These are phyloP conservation scores for Pleodorina starrii DNA, from an alignment of 139 green algal genomes.

Conservation along the genomic window DNA sequence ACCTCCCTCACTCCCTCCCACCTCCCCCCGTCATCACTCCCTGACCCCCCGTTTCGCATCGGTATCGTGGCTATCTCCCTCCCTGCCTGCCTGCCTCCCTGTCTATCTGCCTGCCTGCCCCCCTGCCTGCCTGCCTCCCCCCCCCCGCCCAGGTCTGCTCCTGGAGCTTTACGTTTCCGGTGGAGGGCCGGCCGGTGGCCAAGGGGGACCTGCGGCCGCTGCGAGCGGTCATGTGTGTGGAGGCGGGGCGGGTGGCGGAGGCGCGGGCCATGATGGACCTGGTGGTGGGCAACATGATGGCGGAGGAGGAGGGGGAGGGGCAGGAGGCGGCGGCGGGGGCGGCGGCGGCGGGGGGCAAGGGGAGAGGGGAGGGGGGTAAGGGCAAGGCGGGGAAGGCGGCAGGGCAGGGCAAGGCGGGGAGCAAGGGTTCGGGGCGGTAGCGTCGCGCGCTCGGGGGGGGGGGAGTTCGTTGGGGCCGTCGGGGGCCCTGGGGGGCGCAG, in stretches of 20 bases:
- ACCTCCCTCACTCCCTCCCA: background rate
- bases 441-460: no score
- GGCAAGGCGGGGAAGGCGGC: background rate
- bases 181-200: slow-evolving; percentile 64
- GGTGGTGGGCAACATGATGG: slow-evolving; percentile 65
- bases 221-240: slow-evolving; percentile 71
- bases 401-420: background rate
- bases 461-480: no score
- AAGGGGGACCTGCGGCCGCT: slow-evolving; percentile 75
- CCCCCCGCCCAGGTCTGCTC: slow-evolving; percentile 34
- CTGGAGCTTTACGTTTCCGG: slow-evolving; percentile 81
- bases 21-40: background rate
- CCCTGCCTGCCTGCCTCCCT: no score
- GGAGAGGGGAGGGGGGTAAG: background rate
- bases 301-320: background rate
- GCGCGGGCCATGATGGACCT: slow-evolving; percentile 64
- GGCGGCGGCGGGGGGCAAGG: background rate
- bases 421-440: no score
- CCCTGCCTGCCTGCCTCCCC: background rate
- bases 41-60: background rate
- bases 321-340: background rate
- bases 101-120: background rate
- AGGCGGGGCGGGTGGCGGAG: slow-evolving; percentile 44
- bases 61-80: background rate
- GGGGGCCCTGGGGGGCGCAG: no score